Conservation (phyloP, 345 rosid genomes). For the Citrus cavaleriei region DNA sequence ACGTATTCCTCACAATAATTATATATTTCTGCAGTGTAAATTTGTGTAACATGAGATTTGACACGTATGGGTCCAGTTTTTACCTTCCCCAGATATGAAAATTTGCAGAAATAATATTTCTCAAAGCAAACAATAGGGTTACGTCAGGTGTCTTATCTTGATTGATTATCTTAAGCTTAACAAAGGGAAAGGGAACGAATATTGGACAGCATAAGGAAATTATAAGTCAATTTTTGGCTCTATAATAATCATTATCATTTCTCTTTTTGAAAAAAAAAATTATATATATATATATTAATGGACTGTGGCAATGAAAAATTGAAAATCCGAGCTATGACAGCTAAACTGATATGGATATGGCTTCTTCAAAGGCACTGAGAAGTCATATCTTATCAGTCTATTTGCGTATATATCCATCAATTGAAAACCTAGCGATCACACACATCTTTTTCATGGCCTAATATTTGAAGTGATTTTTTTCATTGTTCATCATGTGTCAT, state of each 20-base stretch:
- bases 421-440: background rate
- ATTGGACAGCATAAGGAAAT: background rate
- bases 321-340: background rate
- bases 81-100: constrained; percentile 5
- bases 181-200: background rate
- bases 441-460: background rate
- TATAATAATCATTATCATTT: background rate
- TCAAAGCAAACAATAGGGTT: background rate
- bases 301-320: background rate
- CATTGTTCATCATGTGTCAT: background rate
- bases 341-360: too few species aligned
- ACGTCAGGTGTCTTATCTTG: background rate
- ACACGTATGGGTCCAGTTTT: background rate
- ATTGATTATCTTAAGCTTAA: background rate
- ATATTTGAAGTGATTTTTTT: background rate
- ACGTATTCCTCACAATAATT: too few species aligned
- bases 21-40: too few species aligned
- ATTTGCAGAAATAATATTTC: background rate
- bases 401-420: background rate
- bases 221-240: background rate
- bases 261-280: background rate
- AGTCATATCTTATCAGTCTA: background rate
- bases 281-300: background rate
- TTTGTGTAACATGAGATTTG: too few species aligned
- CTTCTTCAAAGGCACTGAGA: background rate